These are phyloP conservation scores for Oidiodendron maius DNA, from an alignment of 495 filamentous ascomycete genomes.

Conservation along the genomic window DNA sequence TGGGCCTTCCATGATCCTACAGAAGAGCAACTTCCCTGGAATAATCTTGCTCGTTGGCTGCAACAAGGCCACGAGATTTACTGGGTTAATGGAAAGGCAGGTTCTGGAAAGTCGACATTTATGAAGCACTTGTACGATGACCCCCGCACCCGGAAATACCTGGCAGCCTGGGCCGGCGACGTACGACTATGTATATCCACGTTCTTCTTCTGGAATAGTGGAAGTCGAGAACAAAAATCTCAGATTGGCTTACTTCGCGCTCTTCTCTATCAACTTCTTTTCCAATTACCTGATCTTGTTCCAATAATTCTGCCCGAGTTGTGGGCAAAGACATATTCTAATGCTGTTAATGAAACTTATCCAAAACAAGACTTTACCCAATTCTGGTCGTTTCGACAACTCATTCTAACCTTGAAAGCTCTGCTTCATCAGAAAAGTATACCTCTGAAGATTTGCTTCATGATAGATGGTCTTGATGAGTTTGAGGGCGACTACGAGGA, in stretches of 20 bases:
- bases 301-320: neutral
- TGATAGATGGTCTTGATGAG: constrained; percentile 36
- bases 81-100: constrained; percentile 34
- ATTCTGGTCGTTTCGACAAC: neutral
- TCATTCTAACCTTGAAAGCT: neutral
- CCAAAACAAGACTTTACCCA: neutral
- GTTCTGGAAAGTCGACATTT: no score
- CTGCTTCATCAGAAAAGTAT: neutral
- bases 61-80: constrained; percentile 16
- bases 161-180: constrained; percentile 20
- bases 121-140: constrained; percentile 30
- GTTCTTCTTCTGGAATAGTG: constrained; percentile 39
- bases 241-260: constrained; percentile 34
- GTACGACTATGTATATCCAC: constrained; percentile 15
- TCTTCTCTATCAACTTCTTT: constrained; percentile 33
- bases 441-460: constrained; percentile 17
- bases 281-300: constrained; percentile 2
- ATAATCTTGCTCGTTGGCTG: constrained; percentile 21
- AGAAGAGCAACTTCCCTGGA: constrained; percentile 4
- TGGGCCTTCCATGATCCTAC: constrained; percentile 18
- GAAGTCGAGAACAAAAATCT: constrained; percentile 33
- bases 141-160: constrained; percentile 3
- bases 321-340: neutral
- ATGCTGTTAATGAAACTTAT: neutral
- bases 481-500: constrained; percentile 24